Evolutionary conservation across 441 rosid species (phyloP).

Genomic region (Bocquillonia castaneifolia): DNA sequence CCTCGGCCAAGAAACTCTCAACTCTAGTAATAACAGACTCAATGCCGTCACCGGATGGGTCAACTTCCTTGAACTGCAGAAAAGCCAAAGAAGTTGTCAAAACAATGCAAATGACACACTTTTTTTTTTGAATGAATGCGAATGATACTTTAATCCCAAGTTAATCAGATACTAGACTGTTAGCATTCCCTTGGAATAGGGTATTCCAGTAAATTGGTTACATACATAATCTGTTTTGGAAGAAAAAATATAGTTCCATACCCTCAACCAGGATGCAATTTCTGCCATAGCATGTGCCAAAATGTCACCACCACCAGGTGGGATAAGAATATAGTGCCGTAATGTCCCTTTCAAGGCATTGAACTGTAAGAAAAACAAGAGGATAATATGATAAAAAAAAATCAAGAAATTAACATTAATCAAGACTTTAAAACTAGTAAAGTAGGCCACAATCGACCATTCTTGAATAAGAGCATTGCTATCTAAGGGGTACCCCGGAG

Average conservation of each 20-base stretch:
- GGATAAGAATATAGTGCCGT: conserved; percentile 84
- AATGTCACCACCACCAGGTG: conserved; percentile 85
- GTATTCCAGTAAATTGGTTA: not conserved
- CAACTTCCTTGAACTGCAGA: conserved; percentile 62
- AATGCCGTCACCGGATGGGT: conserved; percentile 60
- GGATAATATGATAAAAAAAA: not conserved
- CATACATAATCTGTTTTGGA: not conserved
- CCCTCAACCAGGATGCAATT: conserved; percentile 87
- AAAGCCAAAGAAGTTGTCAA: conserved; percentile 5
- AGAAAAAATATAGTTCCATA: conserved; percentile 24
- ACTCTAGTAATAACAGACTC: conserved; percentile 69
- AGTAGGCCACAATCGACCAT: not conserved
- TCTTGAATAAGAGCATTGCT: not conserved
- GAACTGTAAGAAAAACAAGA: conserved; percentile 44
- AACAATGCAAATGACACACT: not conserved
- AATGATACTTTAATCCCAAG: conserved; percentile 1
- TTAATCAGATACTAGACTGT: not conserved
- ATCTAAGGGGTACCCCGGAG: no score
- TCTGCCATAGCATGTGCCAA: conserved; percentile 76
- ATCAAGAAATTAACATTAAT: not conserved
- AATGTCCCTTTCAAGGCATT: conserved; percentile 71
- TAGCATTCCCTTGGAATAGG: not conserved
- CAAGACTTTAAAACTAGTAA: not conserved
- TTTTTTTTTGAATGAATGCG: no score
- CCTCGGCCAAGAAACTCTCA: conserved; percentile 66